Evolutionary conservation across 2,329 filamentous ascomycete species (phyloP).

Genomic region (Elsinoe fawcettii): DNA sequence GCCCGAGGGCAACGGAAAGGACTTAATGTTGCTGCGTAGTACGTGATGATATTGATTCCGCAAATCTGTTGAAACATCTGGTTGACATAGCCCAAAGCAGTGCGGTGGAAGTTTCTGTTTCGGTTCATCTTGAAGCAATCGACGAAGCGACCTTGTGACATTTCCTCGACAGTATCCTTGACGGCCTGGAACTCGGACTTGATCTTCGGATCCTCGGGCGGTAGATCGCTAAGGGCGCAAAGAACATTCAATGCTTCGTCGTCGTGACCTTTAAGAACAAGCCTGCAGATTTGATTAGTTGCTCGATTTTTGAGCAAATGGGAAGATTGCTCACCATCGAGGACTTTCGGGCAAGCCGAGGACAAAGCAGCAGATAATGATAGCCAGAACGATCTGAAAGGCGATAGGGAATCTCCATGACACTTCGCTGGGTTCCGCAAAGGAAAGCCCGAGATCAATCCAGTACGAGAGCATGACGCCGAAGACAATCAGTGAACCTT

Average conservation of each 20-base stretch:
- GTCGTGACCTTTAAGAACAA: conserved; percentile 35
- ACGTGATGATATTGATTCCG: conserved; percentile 27
- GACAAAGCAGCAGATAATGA: conserved; percentile 43
- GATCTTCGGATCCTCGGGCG: conserved; percentile 38
- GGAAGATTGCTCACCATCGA: conserved; percentile 33
- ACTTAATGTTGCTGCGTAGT: conserved; percentile 10
- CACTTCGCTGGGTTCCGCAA: conserved; percentile 40
- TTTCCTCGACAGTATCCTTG: conserved; percentile 46
- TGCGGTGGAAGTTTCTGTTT: conserved; percentile 29
- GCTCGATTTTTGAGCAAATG: not conserved
- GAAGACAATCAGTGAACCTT: conserved; percentile 43
- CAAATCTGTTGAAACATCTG: conserved; percentile 26
- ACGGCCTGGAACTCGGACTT: conserved; percentile 44
- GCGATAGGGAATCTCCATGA: conserved; percentile 18
- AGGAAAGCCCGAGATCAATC: conserved; percentile 47
- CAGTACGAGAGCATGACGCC: conserved; percentile 46
- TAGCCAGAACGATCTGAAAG: conserved; percentile 51
- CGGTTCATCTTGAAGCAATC: conserved; percentile 25
- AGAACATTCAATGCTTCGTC: conserved; percentile 42
- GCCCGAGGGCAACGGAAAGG: not conserved
- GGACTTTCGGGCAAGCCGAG: conserved; percentile 50
- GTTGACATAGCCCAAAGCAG: conserved; percentile 27
- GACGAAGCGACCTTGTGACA: conserved; percentile 24
- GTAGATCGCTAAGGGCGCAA: conserved; percentile 40
- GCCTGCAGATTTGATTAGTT: conserved; percentile 21